Base-by-base conservation (phyloP, 345 rosid species). In the Barbarea vulgaris region DNA sequence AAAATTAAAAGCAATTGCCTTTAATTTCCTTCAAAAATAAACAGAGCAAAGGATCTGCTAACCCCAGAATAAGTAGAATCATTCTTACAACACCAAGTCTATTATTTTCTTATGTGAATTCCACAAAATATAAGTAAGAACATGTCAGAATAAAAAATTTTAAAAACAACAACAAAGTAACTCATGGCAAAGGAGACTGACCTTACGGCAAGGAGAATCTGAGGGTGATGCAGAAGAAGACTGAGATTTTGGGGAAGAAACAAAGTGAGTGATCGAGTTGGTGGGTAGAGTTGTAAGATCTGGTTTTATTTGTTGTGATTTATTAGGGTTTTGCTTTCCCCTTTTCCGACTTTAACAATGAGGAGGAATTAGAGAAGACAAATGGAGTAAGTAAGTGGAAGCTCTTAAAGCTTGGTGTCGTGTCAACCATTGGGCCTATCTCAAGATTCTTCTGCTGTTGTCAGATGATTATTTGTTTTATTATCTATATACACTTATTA, bases 271-370 rank as follows among this genome's bases (percentile, higher is more conserved):
- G 57, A 47, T 42, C 15, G 22, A 56, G 10, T 57, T 46, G 41
- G 57, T 54, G 30, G 41, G 73, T 8, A 52, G 64, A 73, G 64
- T 57, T 58, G 0, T 21, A 68, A 76, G 74, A 75, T 75, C 69
- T 68, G 73, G 62, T 47, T 54, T 55, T 31, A 27, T 18, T 37
- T 50, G 46, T 11, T 66, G 62, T 13, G 53, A 36, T 67, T 67
- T 67, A 51, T 76, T 60, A 76, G 79, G 79, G 74, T 52, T 76
- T 68, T 68, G 74, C 34, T 52, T 68, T 34, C 7, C 39, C 25
- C 47, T 73, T 73, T 55, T n/a, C 22, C 69, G 69, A 60, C 79
- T 76, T 69, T 75, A 25, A 25, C 4, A 68, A 75, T 62, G 60
- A 67, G 21, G 69, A 51, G 11, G 69, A 75, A 60, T 41, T 68